phyloP scores from a whole-genome alignment of 495 filamentous ascomycete species.

The Hypomontagnella monticulosa region DNA sequence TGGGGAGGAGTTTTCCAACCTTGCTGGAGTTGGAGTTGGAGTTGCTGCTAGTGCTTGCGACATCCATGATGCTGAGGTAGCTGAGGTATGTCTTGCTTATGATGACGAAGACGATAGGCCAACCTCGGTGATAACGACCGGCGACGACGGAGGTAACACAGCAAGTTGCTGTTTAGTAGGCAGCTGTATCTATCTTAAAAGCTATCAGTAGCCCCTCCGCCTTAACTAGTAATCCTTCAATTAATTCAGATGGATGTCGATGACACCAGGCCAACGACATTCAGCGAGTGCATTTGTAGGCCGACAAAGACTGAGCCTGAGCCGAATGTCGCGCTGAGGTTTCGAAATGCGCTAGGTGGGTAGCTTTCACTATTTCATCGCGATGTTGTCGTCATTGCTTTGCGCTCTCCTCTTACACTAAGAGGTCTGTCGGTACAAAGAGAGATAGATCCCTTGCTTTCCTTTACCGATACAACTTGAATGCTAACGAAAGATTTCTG shows the following conservation, averaged over 20 bases:
- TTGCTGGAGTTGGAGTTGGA: slow-evolving; percentile 40
- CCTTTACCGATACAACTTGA: not conserved
- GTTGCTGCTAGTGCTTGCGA: slow-evolving; percentile 22
- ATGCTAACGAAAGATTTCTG: not conserved
- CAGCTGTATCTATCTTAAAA: not conserved
- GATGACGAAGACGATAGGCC: slow-evolving; percentile 15
- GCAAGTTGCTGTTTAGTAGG: not conserved
- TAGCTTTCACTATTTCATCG: slow-evolving; percentile 20
- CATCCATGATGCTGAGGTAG: slow-evolving; percentile 37
- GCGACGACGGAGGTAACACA: slow-evolving; percentile 25
- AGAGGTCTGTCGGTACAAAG: slow-evolving; percentile 3
- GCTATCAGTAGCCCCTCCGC: too few relatives aligned
- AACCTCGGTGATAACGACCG: slow-evolving; percentile 1
- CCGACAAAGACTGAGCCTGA: slow-evolving; percentile 16
- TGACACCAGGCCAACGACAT: slow-evolving; percentile 5
- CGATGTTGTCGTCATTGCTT: slow-evolving; percentile 30
- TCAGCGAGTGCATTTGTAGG: not conserved
- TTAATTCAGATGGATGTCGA: not conserved
- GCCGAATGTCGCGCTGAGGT: slow-evolving; percentile 11
- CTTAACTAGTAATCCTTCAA: too few relatives aligned
- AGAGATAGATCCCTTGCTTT: slow-evolving; percentile 3
- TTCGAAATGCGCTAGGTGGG: slow-evolving; percentile 13
- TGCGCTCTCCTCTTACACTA: not conserved
- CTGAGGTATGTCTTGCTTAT: not conserved
- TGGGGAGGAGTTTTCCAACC: slow-evolving; percentile 60